Evolutionary conservation across 768 basidiomycete species (phyloP).

Genomic region (Tylopilus intermedius): DNA sequence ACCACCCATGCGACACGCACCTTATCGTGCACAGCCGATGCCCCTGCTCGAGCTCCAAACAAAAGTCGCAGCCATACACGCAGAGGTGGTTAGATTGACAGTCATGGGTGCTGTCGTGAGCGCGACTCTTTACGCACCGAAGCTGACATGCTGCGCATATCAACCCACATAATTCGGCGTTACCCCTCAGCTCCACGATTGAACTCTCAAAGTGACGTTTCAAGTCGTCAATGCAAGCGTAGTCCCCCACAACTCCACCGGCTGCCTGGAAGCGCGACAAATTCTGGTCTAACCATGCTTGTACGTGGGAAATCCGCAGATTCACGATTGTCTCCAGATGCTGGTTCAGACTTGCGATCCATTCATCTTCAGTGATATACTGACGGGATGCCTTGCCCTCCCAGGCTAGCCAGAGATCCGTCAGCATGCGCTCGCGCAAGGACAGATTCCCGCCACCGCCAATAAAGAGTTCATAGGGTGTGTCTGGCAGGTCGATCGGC

Average conservation of each 20-base stretch:
- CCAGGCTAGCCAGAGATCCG: constrained; percentile 18
- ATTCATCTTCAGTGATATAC: constrained; percentile 25
- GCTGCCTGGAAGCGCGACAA: constrained; percentile 40
- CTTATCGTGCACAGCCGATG: no score
- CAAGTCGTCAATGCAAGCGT: constrained; percentile 44
- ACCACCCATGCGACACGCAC: no score
- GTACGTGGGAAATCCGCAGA: constrained; percentile 43
- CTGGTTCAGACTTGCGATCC: constrained; percentile 35
- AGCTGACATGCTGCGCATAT: constrained; percentile 47
- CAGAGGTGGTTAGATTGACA: constrained; percentile 51
- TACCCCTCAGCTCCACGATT: constrained; percentile 42
- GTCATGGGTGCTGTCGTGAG: constrained; percentile 44
- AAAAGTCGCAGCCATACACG: constrained; percentile 39
- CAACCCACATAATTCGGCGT: constrained; percentile 45
- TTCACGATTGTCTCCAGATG: constrained; percentile 40
- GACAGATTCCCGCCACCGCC: constrained; percentile 15
- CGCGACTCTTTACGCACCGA: constrained; percentile 41
- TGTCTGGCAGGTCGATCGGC: constrained; percentile 36
- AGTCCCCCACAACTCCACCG: constrained; percentile 4
- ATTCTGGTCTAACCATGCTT: constrained; percentile 49
- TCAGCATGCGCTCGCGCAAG: constrained; percentile 14
- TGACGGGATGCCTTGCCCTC: constrained; percentile 18
- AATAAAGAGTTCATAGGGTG: constrained; percentile 34
- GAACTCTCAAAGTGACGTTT: constrained; percentile 39
- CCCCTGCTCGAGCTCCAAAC: constrained; percentile 18